Evolutionary conservation across 192 early-diverging fungal species (phyloP).

Genomic region (Coemansia sp.): DNA sequence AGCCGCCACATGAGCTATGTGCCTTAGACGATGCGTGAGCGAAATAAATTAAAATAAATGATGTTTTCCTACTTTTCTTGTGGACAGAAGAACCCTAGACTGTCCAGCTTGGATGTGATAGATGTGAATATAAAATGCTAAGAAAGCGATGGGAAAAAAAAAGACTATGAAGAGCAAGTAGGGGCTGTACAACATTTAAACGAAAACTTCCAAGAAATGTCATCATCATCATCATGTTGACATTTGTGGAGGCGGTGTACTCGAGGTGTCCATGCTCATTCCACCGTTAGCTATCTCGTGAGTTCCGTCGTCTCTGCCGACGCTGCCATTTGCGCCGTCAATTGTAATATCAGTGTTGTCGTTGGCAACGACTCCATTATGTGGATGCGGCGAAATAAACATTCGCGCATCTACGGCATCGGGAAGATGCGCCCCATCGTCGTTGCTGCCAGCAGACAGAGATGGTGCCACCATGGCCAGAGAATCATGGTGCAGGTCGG

Average conservation of each 20-base stretch:
- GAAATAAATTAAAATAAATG: no score
- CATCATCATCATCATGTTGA: constrained; percentile 1
- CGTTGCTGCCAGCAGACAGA: constrained; percentile 3
- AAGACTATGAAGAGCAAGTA: neutral
- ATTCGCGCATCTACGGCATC: constrained; percentile 8
- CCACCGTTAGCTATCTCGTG: constrained; percentile 10
- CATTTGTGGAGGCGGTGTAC: constrained; percentile 24
- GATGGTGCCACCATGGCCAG: neutral
- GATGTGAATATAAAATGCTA: constrained; percentile 1
- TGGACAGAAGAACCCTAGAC: no score
- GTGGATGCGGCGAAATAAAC: constrained; percentile 1
- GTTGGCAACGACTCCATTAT: neutral
- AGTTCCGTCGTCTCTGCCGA: neutral
- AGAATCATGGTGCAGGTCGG: neutral
- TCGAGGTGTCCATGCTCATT: constrained; percentile 26
- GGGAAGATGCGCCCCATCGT: neutral
- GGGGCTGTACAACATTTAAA: constrained; percentile 29
- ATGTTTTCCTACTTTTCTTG: no score
- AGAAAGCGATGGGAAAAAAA: constrained; percentile 1
- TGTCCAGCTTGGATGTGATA: no score
- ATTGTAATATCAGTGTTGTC: neutral
- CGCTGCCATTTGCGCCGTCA: neutral
- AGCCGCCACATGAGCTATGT: neutral
- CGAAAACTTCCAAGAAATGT: neutral
- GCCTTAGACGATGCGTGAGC: neutral